phyloP scores from a whole-genome alignment of 208 protist genomes.

The Zelonia costaricensis region DNA sequence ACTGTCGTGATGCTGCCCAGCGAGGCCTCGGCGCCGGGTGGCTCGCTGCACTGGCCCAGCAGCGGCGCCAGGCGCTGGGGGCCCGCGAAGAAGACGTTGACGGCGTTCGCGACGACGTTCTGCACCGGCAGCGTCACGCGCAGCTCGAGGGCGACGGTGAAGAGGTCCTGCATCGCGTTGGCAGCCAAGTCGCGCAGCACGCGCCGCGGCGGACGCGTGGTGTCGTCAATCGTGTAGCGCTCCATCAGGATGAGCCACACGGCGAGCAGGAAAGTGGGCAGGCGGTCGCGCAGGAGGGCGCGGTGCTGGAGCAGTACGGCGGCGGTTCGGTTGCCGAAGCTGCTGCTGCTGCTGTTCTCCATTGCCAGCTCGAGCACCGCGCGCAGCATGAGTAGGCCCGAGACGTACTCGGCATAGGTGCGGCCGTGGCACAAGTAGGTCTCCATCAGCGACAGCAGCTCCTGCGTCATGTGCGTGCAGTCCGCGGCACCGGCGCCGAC shows the following conservation, averaged over 20 bases:
- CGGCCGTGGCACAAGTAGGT: conserved; percentile 51
- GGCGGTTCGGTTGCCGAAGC: conserved; percentile 2
- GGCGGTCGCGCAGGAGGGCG: conserved; percentile 37
- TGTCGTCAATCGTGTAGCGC: conserved; percentile 28
- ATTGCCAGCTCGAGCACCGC: conserved; percentile 53
- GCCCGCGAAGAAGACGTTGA: conserved; percentile 42
- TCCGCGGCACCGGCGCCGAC: conserved; percentile 46
- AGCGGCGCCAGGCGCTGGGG: background rate
- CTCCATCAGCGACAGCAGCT: conserved; percentile 47
- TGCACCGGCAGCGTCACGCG: conserved; percentile 40
- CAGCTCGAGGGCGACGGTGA: conserved; percentile 51
- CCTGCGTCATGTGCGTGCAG: conserved; percentile 50
- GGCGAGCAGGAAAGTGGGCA: conserved; percentile 50
- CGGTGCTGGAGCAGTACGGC: conserved; percentile 39
- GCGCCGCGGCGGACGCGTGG: conserved; percentile 20
- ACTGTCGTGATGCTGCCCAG: no score
- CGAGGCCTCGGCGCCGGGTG: no score
- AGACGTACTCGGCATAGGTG: conserved; percentile 49
- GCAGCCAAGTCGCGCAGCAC: conserved; percentile 61
- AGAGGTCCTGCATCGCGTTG: conserved; percentile 52
- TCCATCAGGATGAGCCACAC: conserved; percentile 55
- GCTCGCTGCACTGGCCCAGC: no score
- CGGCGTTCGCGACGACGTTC: conserved; percentile 57
- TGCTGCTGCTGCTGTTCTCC: conserved; percentile 11
- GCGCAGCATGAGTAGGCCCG: conserved; percentile 57